Evolutionary conservation across 495 filamentous ascomycete species (phyloP), one percentile per base, ranked within the genome.

Genomic region (Friedmanniomyces simplex): DNA sequence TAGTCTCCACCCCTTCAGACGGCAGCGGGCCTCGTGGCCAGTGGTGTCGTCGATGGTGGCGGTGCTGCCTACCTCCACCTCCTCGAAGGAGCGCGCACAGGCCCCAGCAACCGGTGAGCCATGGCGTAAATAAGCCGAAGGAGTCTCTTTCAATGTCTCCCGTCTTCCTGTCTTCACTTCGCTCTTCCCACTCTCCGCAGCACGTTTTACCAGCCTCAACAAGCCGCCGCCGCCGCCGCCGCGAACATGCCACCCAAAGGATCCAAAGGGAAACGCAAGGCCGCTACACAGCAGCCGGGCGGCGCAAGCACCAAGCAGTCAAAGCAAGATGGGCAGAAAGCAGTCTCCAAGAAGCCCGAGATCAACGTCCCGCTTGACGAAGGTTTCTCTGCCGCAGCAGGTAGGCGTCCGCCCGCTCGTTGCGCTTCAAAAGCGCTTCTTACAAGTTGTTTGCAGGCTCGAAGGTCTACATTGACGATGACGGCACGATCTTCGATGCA

Each of bases 401-500:
- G 47, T 14, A 26, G 8, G 34, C 16, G n/a, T 37, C 8, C 16
- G 34, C 8, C 16, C 34, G 16, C 20, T 50, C n/a, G 47, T 50
- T 14, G 47, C 20, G 34, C 34, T 37, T 6, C 18, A 50, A 30
- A 11, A 8, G 7, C 11, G n/a, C n/a, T n/a, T n/a, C n/a, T n/a
- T n/a, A n/a, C n/a, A n/a, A n/a, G n/a, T n/a, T n/a, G n/a, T 50
- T 50, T 24, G 18, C 25, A 30, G 25, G 12, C 25, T 13, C 22
- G 20, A 50, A 50, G 18, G 52, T 55, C 6, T 46, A 55, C 26
- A 24, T 55, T 22, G 52, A 43, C 26, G 41, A 28, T 18, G 30
- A 46, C 26, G 37, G 37, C 41, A 55, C 84, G 28, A 86, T 91
- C 26, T 90, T 73, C 24, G 82, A 85, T 63, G 82, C 77, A 11